These are phyloP conservation scores for Colletotrichum lindemuthianum DNA, from an alignment of 2,329 filamentous ascomycete genomes.

Conservation along the genomic window DNA sequence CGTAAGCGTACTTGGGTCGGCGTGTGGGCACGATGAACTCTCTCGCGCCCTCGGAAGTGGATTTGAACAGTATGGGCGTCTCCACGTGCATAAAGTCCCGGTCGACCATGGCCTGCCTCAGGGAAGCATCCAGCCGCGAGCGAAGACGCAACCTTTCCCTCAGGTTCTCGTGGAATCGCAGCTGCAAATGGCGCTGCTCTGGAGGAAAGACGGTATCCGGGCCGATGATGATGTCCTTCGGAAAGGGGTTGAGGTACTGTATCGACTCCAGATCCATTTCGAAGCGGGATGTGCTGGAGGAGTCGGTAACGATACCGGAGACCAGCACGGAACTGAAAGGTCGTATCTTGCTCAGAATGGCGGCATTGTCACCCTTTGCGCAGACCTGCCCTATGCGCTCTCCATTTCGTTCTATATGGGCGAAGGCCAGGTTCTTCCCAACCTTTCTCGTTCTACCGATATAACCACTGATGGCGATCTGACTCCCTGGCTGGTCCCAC, in stretches of 20 bases:
- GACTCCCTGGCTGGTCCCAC: slow-evolving; percentile 44
- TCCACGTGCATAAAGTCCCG: slow-evolving; percentile 82
- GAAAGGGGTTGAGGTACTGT: slow-evolving; percentile 76
- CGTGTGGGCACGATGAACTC: slow-evolving; percentile 95
- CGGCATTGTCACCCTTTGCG: slow-evolving; percentile 49
- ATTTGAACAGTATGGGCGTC: slow-evolving; percentile 95
- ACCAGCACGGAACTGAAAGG: slow-evolving; percentile 64
- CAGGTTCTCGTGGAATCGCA: slow-evolving; percentile 77
- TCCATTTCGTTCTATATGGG: slow-evolving; percentile 54
- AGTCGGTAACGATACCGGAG: slow-evolving; percentile 45
- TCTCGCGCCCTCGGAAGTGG: slow-evolving; percentile 92
- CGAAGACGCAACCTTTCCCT: slow-evolving; percentile 77
- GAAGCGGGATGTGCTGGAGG: slow-evolving; percentile 41
- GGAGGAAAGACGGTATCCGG: slow-evolving; percentile 78
- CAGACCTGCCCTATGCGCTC: slow-evolving; percentile 58
- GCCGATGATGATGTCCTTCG: slow-evolving; percentile 80
- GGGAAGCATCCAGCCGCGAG: slow-evolving; percentile 63
- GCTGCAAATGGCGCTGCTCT: slow-evolving; percentile 82
- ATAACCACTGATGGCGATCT: slow-evolving; percentile 74
- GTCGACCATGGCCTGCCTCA: slow-evolving; percentile 63
- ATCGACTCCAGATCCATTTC: slow-evolving; percentile 73
- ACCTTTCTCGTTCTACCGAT: slow-evolving; percentile 75
- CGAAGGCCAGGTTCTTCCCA: slow-evolving; percentile 77
- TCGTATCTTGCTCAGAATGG: slow-evolving; percentile 57
- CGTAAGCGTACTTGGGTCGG: slow-evolving; percentile 80